phyloP scores from a whole-genome alignment of 208 protist species.

The Borovskyia barvae region DNA sequence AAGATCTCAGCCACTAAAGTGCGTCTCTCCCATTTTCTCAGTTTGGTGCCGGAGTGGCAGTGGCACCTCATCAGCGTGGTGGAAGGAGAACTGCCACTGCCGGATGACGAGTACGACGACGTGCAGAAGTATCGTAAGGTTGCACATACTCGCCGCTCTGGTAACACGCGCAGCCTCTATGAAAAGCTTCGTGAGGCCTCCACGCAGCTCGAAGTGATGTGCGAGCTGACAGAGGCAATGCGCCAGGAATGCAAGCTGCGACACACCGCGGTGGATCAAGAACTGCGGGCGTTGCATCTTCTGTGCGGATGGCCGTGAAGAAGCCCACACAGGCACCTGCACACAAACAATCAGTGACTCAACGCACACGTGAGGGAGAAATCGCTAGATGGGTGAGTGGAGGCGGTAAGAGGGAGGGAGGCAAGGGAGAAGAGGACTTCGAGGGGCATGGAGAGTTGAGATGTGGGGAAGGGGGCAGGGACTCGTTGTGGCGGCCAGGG shows the following conservation, averaged over 20 bases:
- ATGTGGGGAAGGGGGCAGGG: too few relatives aligned
- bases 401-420: too few relatives aligned
- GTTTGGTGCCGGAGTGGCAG: slow-evolving; percentile 82
- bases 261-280: slow-evolving; percentile 37
- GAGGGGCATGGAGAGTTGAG: too few relatives aligned
- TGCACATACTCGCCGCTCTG: slow-evolving; percentile 49
- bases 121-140: slow-evolving; percentile 68
- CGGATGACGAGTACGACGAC: slow-evolving; percentile 81
- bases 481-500: too few relatives aligned
- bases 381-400: not conserved
- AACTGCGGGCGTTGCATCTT: slow-evolving; percentile 32
- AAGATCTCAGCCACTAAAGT: slow-evolving; percentile 62
- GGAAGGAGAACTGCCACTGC: slow-evolving; percentile 67
- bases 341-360: too few relatives aligned
- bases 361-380: not conserved
- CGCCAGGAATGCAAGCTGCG: slow-evolving; percentile 29
- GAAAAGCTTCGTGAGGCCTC: slow-evolving; percentile 40
- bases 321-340: too few relatives aligned
- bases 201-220: slow-evolving; percentile 38
- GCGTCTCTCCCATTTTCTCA: slow-evolving; percentile 66
- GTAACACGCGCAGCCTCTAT: slow-evolving; percentile 52
- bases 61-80: slow-evolving; percentile 49
- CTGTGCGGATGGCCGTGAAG: slow-evolving; percentile 20
- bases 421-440: too few relatives aligned
- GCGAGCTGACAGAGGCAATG: slow-evolving; percentile 27